Base-by-base conservation (phyloP, 148 eudicot genomes). In the Chenopodium suecicum region DNA sequence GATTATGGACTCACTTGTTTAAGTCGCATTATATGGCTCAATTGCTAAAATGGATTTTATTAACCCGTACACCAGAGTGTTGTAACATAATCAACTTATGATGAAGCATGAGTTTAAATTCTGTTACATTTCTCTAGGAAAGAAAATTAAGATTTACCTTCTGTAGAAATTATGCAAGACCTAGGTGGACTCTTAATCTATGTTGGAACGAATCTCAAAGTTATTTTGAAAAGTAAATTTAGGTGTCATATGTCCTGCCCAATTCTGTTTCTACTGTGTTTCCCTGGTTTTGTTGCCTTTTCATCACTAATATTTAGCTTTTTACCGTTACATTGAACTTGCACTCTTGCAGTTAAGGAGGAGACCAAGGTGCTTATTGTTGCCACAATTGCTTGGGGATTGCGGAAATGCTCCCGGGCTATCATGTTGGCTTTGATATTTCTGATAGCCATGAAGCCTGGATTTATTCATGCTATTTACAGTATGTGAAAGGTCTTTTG, bases 351-450 rank as follows among this genome's bases (percentile, higher is more conserved):
- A 94, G 99, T 84, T 50, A 94, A 90, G 84, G 98, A 92, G 85
- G 99, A 96, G 88, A 88, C 97, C 72, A 92, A 88, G 86, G 98
- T 96, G 56, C 89, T 94, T 82, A 91, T 94, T 88, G 99, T 96
- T 82, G 99, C 99, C 74, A 96, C 99, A 81, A 87, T 96, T 86
- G 95, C 98, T 80, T 96, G 99, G 99, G 97, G 92, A 82, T 84
- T 96, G 86, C 94, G 97, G 69, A 94, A 96, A 87, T 92, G 94
- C 80, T 92, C 93, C 87, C 94, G 99, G 75, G 90, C 99, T 78
- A 92, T 96, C 74, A 87, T 90, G 92, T 78, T 94, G 81, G 88
- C 90, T 82, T 88, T 94, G 86, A 90, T 96, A 81, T 92, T 96
- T 83, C 91, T 96, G 80, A 94, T 96, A 77, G 98, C 99, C 17